A percentile compares a stretch with the other conserved stretches of the same genome.
These are phyloP conservation scores for Gastrolobium villosum DNA, from an alignment of 306 rosid species.

Conservation along the genomic window DNA sequence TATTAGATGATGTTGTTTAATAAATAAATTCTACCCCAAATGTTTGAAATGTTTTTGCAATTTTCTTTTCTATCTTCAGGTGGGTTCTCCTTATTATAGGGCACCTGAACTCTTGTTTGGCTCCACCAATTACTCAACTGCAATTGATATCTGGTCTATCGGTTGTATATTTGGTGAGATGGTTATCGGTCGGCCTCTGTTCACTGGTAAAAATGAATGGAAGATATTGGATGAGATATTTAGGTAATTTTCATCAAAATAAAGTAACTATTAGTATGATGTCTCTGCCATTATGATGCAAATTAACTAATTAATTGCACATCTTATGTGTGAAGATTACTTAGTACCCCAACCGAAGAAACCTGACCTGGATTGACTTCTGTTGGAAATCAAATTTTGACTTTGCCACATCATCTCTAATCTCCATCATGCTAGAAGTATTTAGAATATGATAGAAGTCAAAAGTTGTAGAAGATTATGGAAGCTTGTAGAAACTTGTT, in stretches of 20 bases:
- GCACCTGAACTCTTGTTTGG: slow-evolving; percentile 49
- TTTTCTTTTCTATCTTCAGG: slow-evolving; percentile 24
- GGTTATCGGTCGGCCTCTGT: not conserved
- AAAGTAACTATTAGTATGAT: not conserved
- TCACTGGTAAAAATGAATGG: not conserved
- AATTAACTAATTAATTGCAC: not conserved
- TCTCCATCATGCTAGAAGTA: too few species aligned
- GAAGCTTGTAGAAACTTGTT: too few species aligned
- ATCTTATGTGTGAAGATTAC: slow-evolving; percentile 25
- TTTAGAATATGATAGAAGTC: too few species aligned
- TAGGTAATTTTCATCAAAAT: not conserved
- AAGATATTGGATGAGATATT: not conserved
- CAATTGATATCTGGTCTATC: slow-evolving; percentile 40
- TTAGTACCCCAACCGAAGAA: slow-evolving; percentile 44
- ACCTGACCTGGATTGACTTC: slow-evolving; percentile 42
- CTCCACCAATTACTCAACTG: slow-evolving; percentile 7
- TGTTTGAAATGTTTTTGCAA: not conserved
- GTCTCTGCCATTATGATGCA: not conserved
- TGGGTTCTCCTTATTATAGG: not conserved
- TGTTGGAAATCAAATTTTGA: too few species aligned
- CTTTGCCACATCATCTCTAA: too few species aligned
- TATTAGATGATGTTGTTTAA: not conserved
- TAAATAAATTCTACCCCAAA: not conserved
- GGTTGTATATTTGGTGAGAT: slow-evolving; percentile 47
- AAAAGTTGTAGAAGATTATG: too few species aligned